phyloP scores from a whole-genome alignment of 176 grass and related monocot species.

The Oryza officinalis region DNA sequence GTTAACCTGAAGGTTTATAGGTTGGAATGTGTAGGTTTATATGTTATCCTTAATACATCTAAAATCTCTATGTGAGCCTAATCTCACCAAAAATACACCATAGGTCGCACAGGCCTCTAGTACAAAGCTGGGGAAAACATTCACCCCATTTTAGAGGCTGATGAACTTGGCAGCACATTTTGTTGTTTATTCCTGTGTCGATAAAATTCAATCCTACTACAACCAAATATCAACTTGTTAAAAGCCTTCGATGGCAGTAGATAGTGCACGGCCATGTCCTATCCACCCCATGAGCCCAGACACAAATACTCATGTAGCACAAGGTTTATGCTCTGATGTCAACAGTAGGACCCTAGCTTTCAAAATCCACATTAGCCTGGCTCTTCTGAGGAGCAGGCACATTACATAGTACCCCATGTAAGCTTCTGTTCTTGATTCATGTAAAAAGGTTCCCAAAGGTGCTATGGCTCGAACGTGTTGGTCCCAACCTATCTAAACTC shows the following conservation, averaged over 20 bases:
- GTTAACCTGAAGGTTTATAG: neutral
- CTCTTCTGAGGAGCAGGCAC: neutral
- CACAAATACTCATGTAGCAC: too few species aligned
- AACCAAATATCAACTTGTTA: neutral
- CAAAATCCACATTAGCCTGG: too few species aligned
- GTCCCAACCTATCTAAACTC: too few species aligned
- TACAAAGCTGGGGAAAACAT: too few species aligned
- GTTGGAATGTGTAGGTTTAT: neutral
- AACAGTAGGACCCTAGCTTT: too few species aligned
- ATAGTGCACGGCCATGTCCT: neutral
- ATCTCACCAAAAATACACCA: too few species aligned
- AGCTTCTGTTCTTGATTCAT: neutral
- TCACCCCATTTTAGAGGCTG: too few species aligned
- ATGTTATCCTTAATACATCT: neutral
- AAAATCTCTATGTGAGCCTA: neutral
- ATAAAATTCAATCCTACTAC: neutral
- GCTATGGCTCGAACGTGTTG: too few species aligned
- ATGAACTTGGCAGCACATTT: neutral
- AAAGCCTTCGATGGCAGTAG: neutral
- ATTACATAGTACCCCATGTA: neutral
- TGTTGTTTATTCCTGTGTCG: neutral
- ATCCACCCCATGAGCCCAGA: too few species aligned
- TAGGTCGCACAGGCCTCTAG: too few species aligned
- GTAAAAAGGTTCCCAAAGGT: too few species aligned
- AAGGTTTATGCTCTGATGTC: too few species aligned